phyloP scores from a whole-genome alignment of 2,329 filamentous ascomycete species.

The Nemania serpens region DNA sequence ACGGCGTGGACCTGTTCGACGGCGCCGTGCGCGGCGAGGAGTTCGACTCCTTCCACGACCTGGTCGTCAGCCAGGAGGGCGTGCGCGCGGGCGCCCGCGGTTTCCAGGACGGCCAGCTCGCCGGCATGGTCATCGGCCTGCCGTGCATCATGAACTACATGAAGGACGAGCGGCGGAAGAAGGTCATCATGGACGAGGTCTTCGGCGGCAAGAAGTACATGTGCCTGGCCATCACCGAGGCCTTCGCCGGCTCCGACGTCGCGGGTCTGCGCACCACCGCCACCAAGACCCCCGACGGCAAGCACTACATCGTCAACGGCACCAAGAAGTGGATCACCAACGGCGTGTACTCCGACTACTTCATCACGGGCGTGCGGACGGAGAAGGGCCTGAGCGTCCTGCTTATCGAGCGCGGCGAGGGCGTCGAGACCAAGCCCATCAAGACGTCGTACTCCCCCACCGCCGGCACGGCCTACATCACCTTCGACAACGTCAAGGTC shows the following conservation, averaged over 20 bases:
- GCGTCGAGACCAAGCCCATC: constrained; percentile 76
- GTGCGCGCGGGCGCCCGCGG: constrained; percentile 73
- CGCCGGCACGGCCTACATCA: constrained; percentile 78
- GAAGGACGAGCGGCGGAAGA: constrained; percentile 67
- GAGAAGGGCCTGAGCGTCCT: constrained; percentile 79
- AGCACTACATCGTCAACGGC: constrained; percentile 73
- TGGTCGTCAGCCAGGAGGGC: constrained; percentile 76
- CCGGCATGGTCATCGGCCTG: constrained; percentile 82
- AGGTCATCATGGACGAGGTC: constrained; percentile 71
- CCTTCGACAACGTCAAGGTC: constrained; percentile 86
- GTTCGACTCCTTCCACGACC: constrained; percentile 86
- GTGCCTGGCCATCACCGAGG: constrained; percentile 85
- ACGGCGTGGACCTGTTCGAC: constrained; percentile 69
- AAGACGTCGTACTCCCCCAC: constrained; percentile 81
- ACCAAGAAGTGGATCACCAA: constrained; percentile 89
- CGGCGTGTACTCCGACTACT: constrained; percentile 80
- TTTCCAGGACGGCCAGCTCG: constrained; percentile 86
- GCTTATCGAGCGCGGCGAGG: constrained; percentile 73
- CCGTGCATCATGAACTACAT: constrained; percentile 82
- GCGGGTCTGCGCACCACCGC: constrained; percentile 80
- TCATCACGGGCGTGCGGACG: constrained; percentile 79
- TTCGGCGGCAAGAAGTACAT: constrained; percentile 85
- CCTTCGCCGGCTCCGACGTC: constrained; percentile 84
- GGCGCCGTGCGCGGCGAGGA: constrained; percentile 76
- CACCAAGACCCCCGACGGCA: constrained; percentile 74